Base-by-base conservation (phyloP, 202 grass and related monocot species). In the Alloteropsis angusta region DNA sequence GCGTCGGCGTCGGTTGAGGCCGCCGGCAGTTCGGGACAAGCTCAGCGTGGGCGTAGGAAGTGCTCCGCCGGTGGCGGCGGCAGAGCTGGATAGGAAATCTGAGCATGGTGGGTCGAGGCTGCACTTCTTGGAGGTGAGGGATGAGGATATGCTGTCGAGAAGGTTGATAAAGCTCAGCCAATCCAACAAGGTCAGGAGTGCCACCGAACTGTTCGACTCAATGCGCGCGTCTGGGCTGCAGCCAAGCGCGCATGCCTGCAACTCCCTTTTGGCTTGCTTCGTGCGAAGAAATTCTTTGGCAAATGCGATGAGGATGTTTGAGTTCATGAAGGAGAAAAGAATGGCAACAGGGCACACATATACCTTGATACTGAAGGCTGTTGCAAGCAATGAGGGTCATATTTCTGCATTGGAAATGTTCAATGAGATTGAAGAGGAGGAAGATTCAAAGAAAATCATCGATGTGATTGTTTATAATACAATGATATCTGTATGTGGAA, bases 391-490 rank as follows among this genome's bases (percentile, higher is more conserved):
- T 15, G 54, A 87, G 60, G 95, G 95, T 53, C 85, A 66, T 41
- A 25, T 74, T 61, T 66, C 83, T 78, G 89, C 91, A 4, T 43
- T 97, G 63, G n/a, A 87, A 83, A 80, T 92, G 78, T 92, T 97
- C 77, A 39, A 64, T 53, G 65, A 82, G 62, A 85, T 88, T 37
- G 83, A 92, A 34, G 78, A 66, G 59, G 78, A 86, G 8, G 72
- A 65, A 38, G 74, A 34, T 28, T 86, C 86, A 54, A 90, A 79
- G 69, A 75, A 78, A 70, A 69, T 42, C 5, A 57, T 98, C 6
- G 95, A 94, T 80, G 88, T 86, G 34, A 87, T 98, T 21, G 87
- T 98, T 44, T 98, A 90, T 64, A 98, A 98, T 87, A 94, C 95
- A 18, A 87, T 92, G 95, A 90, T 98, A 84, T 92, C 95, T 23